Percentiles rank a stretch among this genome's conserved stretches.
phyloP scores from a whole-genome alignment of 2,329 filamentous ascomycete species.

The Aspergillaceae sp. region DNA sequence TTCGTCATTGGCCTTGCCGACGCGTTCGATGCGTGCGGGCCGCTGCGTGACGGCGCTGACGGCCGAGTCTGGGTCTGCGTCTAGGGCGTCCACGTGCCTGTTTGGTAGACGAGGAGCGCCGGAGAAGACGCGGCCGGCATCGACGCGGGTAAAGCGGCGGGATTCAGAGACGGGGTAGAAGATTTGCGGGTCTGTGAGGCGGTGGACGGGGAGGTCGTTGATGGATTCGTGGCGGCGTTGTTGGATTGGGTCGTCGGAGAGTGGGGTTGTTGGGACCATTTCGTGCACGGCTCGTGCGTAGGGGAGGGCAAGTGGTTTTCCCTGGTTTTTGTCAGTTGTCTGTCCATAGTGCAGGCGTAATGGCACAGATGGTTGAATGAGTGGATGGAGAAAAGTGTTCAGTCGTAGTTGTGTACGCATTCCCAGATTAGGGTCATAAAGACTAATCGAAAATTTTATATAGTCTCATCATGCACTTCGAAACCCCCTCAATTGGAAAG shows the following conservation, averaged over 20 bases:
- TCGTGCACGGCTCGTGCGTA: slow-evolving; percentile 67
- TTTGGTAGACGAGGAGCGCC: slow-evolving; percentile 33
- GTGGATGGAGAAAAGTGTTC: too few relatives aligned
- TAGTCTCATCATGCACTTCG: slow-evolving; percentile 56
- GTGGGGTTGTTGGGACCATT: slow-evolving; percentile 68
- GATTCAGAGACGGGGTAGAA: slow-evolving; percentile 59
- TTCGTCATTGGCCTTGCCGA: slow-evolving; percentile 35
- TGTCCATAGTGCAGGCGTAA: too few relatives aligned
- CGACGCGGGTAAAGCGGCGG: slow-evolving; percentile 55
- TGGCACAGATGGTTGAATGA: too few relatives aligned
- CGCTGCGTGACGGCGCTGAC: slow-evolving; percentile 21
- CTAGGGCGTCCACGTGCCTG: slow-evolving; percentile 12
- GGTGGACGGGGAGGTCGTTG: slow-evolving; percentile 55
- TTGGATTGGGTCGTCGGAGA: slow-evolving; percentile 25
- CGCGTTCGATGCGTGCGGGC: slow-evolving; percentile 29
- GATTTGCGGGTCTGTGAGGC: slow-evolving; percentile 46
- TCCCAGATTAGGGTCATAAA: slow-evolving; percentile 71
- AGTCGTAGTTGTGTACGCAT: too few relatives aligned
- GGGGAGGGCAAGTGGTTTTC: slow-evolving; percentile 64
- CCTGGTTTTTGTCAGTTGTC: slow-evolving; percentile 35
- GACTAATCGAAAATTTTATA: slow-evolving; percentile 92
- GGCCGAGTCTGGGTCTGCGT: slow-evolving; percentile 26
- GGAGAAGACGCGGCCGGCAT: slow-evolving; percentile 54
- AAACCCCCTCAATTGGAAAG: slow-evolving; percentile 1
- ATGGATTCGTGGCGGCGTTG: slow-evolving; percentile 53